Conservation (phyloP, 768 basidiomycete genomes). For the Tylopilus sp. region DNA sequence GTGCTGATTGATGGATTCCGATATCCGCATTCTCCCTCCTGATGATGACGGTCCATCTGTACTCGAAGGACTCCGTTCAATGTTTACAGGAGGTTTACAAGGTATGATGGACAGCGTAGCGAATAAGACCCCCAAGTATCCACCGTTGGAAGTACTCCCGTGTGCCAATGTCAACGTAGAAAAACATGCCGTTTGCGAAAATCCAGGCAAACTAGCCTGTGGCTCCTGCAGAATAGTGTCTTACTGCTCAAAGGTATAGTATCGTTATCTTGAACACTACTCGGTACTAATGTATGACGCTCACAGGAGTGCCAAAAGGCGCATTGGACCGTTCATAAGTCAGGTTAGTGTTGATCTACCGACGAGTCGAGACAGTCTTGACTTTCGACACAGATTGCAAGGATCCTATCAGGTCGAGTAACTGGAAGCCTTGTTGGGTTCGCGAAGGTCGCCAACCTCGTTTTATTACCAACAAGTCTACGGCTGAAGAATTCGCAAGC, state of each 20-base stretch:
- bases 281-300: not conserved
- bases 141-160: conserved; percentile 28
- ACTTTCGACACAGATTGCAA: conserved; percentile 20
- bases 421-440: conserved; percentile 24
- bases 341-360: conserved; percentile 20
- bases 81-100: conserved; percentile 12
- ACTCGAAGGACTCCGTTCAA: conserved; percentile 6
- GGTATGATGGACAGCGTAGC: conserved; percentile 6
- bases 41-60: conserved; percentile 12
- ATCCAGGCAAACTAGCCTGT: conserved; percentile 30
- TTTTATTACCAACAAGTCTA: conserved; percentile 14
- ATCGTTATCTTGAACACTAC: not conserved
- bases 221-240: conserved; percentile 38
- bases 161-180: conserved; percentile 35
- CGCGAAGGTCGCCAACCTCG: conserved; percentile 17
- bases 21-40: conserved; percentile 19
- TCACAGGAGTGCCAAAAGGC: conserved; percentile 38
- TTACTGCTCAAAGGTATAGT: conserved; percentile 40
- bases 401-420: conserved; percentile 16
- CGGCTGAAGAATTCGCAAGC: conserved; percentile 6
- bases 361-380: not conserved
- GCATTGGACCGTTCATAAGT: conserved; percentile 42
- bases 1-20: conserved; percentile 10
- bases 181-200: conserved; percentile 24
- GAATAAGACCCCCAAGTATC: conserved; percentile 17